These are phyloP conservation scores for Podospora comata DNA, from an alignment of 495 filamentous ascomycete genomes.

Conservation along the genomic window DNA sequence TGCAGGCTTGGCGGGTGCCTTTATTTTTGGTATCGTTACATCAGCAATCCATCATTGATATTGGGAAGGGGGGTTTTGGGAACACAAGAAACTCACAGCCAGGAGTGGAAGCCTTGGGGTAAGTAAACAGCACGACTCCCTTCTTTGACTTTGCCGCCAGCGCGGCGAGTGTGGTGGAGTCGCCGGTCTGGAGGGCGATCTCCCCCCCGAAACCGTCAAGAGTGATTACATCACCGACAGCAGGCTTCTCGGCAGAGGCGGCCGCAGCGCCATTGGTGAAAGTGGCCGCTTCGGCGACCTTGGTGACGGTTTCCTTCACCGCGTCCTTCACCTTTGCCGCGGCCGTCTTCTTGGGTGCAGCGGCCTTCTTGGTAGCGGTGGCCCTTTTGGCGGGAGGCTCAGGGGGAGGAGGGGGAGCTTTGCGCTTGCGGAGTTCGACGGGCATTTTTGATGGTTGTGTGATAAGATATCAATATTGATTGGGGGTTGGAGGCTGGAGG, in stretches of 20 bases:
- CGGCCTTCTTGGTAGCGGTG: slow-evolving; percentile 41
- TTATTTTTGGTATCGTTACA: neutral
- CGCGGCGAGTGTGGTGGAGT: slow-evolving; percentile 68
- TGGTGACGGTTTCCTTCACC: slow-evolving; percentile 37
- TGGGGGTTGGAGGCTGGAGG: neutral
- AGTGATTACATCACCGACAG: slow-evolving; percentile 52
- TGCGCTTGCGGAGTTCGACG: slow-evolving; percentile 72
- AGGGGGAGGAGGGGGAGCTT: slow-evolving; percentile 57
- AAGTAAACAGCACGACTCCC: slow-evolving; percentile 91
- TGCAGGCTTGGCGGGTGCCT: slow-evolving; percentile 87
- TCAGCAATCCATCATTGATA: neutral
- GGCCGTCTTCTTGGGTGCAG: slow-evolving; percentile 11
- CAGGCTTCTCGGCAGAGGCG: slow-evolving; percentile 26
- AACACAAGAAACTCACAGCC: slow-evolving; percentile 68
- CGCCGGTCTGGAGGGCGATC: slow-evolving; percentile 78
- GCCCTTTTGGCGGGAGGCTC: slow-evolving; percentile 54
- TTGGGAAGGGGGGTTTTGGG: neutral
- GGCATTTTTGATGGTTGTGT: slow-evolving; percentile 38
- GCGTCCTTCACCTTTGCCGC: slow-evolving; percentile 47
- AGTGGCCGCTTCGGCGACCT: slow-evolving; percentile 41
- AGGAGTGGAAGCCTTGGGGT: slow-evolving; percentile 90
- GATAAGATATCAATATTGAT: slow-evolving; percentile 6
- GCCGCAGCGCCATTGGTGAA: slow-evolving; percentile 36
- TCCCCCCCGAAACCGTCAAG: slow-evolving; percentile 78
- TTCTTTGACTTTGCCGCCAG: slow-evolving; percentile 78